A percentile compares a stretch with the other conserved stretches of the same genome.
These are phyloP conservation scores for Exidia glandulosa DNA, from an alignment of 768 basidiomycete genomes.

Conservation along the genomic window DNA sequence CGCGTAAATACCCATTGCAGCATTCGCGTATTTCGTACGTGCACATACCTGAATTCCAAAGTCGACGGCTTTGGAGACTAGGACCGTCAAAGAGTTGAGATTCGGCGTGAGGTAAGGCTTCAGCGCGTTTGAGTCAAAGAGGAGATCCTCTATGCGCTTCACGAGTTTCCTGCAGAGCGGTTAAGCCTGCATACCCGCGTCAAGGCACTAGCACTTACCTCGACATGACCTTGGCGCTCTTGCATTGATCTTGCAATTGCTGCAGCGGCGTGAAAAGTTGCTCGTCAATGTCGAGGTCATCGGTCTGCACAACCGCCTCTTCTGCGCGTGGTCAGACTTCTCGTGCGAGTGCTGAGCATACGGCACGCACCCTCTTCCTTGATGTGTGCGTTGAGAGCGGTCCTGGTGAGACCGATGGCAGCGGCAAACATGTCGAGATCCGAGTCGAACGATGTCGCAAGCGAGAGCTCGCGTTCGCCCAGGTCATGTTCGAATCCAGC, in stretches of 20 bases:
- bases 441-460: slow-evolving; percentile 69
- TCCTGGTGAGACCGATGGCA: slow-evolving; percentile 82
- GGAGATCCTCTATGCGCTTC: slow-evolving; percentile 73
- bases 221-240: slow-evolving; percentile 67
- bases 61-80: slow-evolving; percentile 73
- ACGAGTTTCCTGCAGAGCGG: slow-evolving; percentile 61
- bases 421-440: slow-evolving; percentile 93
- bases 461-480: slow-evolving; percentile 81
- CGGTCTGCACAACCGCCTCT: slow-evolving; percentile 70
- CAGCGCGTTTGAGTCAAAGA: slow-evolving; percentile 58
- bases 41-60: slow-evolving; percentile 77
- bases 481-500: slow-evolving; percentile 73
- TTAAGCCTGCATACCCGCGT: neutral
- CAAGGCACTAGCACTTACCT: slow-evolving; percentile 36
- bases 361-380: slow-evolving; percentile 59
- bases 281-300: slow-evolving; percentile 60
- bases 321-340: neutral
- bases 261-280: slow-evolving; percentile 77
- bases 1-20: neutral
- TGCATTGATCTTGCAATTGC: slow-evolving; percentile 69
- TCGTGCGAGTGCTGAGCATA: neutral
- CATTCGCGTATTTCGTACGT: neutral
- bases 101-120: slow-evolving; percentile 60
- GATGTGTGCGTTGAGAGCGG: slow-evolving; percentile 59
- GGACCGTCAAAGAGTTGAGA: slow-evolving; percentile 58